phyloP scores from a whole-genome alignment of 2,329 filamentous ascomycete genomes.

The Torrubiella hemipterigena region DNA sequence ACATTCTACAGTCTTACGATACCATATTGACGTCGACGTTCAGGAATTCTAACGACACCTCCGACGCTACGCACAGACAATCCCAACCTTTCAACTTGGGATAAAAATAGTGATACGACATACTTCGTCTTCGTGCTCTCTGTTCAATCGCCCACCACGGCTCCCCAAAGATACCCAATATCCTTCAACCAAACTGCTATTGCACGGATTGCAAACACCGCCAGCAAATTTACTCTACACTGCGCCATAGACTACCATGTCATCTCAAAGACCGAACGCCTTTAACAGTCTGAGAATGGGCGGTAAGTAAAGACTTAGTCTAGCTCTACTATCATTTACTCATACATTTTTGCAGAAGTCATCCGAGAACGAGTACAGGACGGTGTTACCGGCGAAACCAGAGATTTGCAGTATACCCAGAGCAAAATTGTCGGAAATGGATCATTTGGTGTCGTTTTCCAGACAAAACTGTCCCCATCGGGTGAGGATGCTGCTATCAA shows the following conservation, averaged over 20 bases:
- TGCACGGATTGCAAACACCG: no score
- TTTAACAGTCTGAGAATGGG: slow-evolving; percentile 88
- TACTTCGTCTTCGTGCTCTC: no score
- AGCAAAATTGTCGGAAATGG: slow-evolving; percentile 99
- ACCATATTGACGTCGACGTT: no score
- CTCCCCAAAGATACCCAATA: slow-evolving; percentile 15
- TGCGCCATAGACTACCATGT: slow-evolving; percentile 44
- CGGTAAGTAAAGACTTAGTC: slow-evolving; percentile 50
- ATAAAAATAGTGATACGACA: no score
- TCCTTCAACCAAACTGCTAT: slow-evolving; percentile 1
- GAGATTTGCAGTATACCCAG: slow-evolving; percentile 95
- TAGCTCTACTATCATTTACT: slow-evolving; percentile 9
- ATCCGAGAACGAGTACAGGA: slow-evolving; percentile 99
- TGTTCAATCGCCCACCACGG: slow-evolving; percentile 26
- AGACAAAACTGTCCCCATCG: slow-evolving; percentile 95
- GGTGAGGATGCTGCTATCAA: slow-evolving; percentile 99
- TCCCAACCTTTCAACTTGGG: no score
- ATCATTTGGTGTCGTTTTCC: slow-evolving; percentile 96
- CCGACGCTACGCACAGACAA: no score
- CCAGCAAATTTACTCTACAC: no score
- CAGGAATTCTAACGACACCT: no score
- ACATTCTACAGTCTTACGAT: no score
- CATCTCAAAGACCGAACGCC: slow-evolving; percentile 81
- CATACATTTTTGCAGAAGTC: slow-evolving; percentile 54
- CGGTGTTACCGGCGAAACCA: slow-evolving; percentile 90